A percentile compares a stretch with the other conserved stretches of the same genome.
phyloP scores from a whole-genome alignment of 768 basidiomycete genomes.

The Pisolithus tinctorius region DNA sequence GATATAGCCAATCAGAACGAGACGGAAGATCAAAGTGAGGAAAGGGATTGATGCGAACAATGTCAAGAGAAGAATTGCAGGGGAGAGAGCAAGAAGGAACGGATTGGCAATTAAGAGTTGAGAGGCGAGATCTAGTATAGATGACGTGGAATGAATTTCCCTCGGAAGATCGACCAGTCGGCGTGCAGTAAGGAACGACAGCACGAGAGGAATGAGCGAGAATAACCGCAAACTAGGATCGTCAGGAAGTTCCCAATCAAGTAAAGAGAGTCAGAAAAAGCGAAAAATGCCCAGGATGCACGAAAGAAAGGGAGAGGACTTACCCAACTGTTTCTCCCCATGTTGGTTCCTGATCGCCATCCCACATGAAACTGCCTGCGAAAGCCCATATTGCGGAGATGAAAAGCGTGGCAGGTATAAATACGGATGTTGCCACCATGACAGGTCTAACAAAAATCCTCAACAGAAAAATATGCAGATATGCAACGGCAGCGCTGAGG shows the following conservation, averaged over 20 bases:
- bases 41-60: slow-evolving; percentile 75
- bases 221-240: slow-evolving; percentile 48
- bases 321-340: slow-evolving; percentile 83
- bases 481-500: slow-evolving; percentile 63
- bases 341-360: slow-evolving; percentile 47
- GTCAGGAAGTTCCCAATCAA: slow-evolving; percentile 4
- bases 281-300: too few relatives aligned
- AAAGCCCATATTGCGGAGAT: slow-evolving; percentile 79
- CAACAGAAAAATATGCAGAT: slow-evolving; percentile 68
- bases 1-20: slow-evolving; percentile 63
- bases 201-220: slow-evolving; percentile 62
- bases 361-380: slow-evolving; percentile 68
- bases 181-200: slow-evolving; percentile 66
- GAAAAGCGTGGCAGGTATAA: slow-evolving; percentile 67
- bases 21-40: slow-evolving; percentile 68
- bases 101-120: slow-evolving; percentile 65
- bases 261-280: too few relatives aligned
- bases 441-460: slow-evolving; percentile 81
- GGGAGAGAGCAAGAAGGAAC: slow-evolving; percentile 69
- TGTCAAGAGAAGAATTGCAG: slow-evolving; percentile 58
- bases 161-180: slow-evolving; percentile 67
- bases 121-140: slow-evolving; percentile 53
- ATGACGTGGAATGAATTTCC: slow-evolving; percentile 60
- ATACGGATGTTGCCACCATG: slow-evolving; percentile 69
- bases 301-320: slow-evolving; percentile 20